Evolutionary conservation across 83 land plant species (phyloP).

Genomic region (Larix sibirica): DNA sequence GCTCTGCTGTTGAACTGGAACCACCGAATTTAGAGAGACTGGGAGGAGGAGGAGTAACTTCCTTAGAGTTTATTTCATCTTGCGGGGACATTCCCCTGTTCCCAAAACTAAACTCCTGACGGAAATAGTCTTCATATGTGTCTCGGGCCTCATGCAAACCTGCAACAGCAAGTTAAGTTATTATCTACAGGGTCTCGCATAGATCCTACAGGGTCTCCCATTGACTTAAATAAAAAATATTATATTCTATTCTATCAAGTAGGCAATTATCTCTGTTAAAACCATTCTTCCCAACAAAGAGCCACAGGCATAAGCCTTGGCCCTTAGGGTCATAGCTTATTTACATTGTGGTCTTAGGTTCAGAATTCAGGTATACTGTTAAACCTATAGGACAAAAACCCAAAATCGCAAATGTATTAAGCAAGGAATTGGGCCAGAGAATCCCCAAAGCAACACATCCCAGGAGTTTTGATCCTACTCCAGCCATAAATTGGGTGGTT

Average conservation of each 20-base stretch:
- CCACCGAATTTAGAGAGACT: slow-evolving; percentile 27
- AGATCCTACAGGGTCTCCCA: too few relatives aligned
- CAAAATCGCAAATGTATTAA: too few relatives aligned
- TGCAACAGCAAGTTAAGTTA: not conserved
- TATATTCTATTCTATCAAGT: too few relatives aligned
- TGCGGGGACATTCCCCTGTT: slow-evolving; percentile 22
- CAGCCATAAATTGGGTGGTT: not conserved
- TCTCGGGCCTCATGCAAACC: slow-evolving; percentile 1
- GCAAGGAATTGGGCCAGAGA: too few relatives aligned
- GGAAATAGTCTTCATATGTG: slow-evolving; percentile 17
- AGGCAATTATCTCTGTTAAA: not conserved
- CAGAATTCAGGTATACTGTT: not conserved
- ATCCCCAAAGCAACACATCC: too few relatives aligned
- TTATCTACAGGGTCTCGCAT: not conserved
- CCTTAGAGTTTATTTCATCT: slow-evolving; percentile 16
- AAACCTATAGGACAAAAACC: not conserved
- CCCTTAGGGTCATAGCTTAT: not conserved
- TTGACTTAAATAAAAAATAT: too few relatives aligned
- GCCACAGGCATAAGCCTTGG: too few relatives aligned
- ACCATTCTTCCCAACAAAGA: not conserved
- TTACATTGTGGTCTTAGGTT: not conserved
- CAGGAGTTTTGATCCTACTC: not conserved
- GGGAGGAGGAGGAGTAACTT: slow-evolving; percentile 17
- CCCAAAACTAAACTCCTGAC: slow-evolving; percentile 52
- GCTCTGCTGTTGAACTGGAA: slow-evolving; percentile 32